Evolutionary conservation across 768 basidiomycete genomes (phyloP).

Genomic region (Suillus tomentosus): DNA sequence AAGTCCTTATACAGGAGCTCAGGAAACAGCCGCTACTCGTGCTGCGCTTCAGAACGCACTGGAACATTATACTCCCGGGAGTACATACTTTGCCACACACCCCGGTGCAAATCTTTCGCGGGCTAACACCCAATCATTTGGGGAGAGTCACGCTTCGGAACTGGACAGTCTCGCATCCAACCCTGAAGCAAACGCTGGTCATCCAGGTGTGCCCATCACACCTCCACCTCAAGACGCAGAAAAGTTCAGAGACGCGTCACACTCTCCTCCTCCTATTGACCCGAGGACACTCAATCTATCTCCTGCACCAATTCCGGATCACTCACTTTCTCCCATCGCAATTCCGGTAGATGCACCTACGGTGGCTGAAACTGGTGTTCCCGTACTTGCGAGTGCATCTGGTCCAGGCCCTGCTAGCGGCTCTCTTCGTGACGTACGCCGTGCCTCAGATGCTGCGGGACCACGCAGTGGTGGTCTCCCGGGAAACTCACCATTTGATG

Average conservation of each 20-base stretch:
- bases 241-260: constrained; percentile 14
- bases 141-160: constrained; percentile 80
- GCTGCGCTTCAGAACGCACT: constrained; percentile 77
- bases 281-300: constrained; percentile 31
- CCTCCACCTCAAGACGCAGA: constrained; percentile 37
- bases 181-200: constrained; percentile 23
- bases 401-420: constrained; percentile 72
- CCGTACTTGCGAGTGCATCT: constrained; percentile 52
- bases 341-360: constrained; percentile 52
- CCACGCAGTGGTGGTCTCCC: constrained; percentile 35
- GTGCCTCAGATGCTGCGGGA: constrained; percentile 38
- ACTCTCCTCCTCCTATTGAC: constrained; percentile 19
- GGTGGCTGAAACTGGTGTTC: constrained; percentile 77
- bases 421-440: constrained; percentile 55
- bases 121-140: constrained; percentile 81
- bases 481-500: constrained; percentile 27
- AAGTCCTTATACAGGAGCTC: constrained; percentile 61
- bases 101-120: constrained; percentile 55
- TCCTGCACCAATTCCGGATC: constrained; percentile 23
- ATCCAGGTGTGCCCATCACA: constrained; percentile 43
- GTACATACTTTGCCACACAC: constrained; percentile 52
- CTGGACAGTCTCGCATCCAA: constrained; percentile 55
- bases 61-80: constrained; percentile 75
- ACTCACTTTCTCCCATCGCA: constrained; percentile 19
- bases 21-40: constrained; percentile 67